A percentile compares a stretch with the other conserved stretches of the same genome.
Evolutionary conservation across 208 protist species (phyloP).

Genomic region (Porcisia hertigi): DNA sequence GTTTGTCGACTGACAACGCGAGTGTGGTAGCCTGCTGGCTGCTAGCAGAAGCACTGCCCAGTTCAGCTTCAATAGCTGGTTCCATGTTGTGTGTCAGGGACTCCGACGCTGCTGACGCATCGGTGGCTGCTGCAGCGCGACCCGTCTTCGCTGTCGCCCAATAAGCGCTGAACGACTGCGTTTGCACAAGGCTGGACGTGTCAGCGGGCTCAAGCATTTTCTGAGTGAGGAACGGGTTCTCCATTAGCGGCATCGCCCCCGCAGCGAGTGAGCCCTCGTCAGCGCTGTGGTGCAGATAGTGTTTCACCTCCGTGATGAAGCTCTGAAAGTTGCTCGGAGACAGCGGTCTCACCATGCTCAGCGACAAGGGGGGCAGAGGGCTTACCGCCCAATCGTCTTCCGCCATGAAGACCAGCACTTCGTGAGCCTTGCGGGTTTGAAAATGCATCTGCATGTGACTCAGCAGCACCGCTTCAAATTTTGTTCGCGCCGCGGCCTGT

Average conservation of each 20-base stretch:
- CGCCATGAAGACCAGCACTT: slow-evolving; percentile 64
- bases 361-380: slow-evolving; percentile 40
- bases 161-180: slow-evolving; percentile 57
- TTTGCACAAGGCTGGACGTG: slow-evolving; percentile 51
- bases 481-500: slow-evolving; percentile 43
- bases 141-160: slow-evolving; percentile 35
- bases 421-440: slow-evolving; percentile 59
- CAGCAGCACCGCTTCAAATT: slow-evolving; percentile 54
- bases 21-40: slow-evolving; percentile 15
- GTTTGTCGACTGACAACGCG: slow-evolving; percentile 26
- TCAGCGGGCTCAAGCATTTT: slow-evolving; percentile 73
- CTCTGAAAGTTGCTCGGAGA: slow-evolving; percentile 48
- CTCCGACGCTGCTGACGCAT: not conserved
- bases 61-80: slow-evolving; percentile 5
- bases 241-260: slow-evolving; percentile 29
- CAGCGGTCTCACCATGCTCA: slow-evolving; percentile 69
- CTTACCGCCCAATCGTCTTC: slow-evolving; percentile 69
- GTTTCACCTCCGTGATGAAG: slow-evolving; percentile 58
- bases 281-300: slow-evolving; percentile 49
- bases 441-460: slow-evolving; percentile 52
- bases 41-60: not conserved
- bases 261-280: slow-evolving; percentile 28
- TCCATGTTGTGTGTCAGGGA: slow-evolving; percentile 18
- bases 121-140: not conserved
- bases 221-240: slow-evolving; percentile 79